A percentile compares a stretch with the other conserved stretches of the same genome.
Evolutionary conservation across 2,329 filamentous ascomycete genomes (phyloP).

Genomic region (Aspergillus fijiensis): DNA sequence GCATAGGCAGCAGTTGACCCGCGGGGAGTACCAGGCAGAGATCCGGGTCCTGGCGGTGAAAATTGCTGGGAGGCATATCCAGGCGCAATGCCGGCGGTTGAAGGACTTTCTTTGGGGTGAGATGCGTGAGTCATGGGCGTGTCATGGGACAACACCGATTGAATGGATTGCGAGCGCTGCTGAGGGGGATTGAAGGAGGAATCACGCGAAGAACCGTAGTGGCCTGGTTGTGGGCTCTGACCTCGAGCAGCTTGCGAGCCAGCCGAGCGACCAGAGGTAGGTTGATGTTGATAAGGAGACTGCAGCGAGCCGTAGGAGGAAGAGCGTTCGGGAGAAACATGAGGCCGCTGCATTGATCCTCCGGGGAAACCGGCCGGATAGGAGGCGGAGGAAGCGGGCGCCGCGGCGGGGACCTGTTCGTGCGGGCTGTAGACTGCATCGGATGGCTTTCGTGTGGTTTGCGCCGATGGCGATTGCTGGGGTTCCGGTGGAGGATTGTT

Average conservation of each 20-base stretch:
- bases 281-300: conserved; percentile 43
- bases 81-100: conserved; percentile 28
- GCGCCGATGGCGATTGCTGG: conserved; percentile 25
- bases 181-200: conserved; percentile 40
- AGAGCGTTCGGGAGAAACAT: conserved; percentile 45
- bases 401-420: conserved; percentile 22
- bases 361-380: conserved; percentile 30
- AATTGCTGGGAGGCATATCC: conserved; percentile 35
- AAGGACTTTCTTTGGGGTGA: conserved; percentile 37
- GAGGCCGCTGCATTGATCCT: conserved; percentile 38
- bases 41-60: conserved; percentile 39
- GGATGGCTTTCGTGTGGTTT: conserved; percentile 30
- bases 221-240: conserved; percentile 35
- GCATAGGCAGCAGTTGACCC: conserved; percentile 43
- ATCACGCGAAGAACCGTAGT: conserved; percentile 39
- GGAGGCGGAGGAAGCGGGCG: conserved; percentile 23
- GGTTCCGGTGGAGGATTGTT: conserved; percentile 28
- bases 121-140: conserved; percentile 35
- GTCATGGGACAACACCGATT: conserved; percentile 39
- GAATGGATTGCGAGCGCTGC: conserved; percentile 41
- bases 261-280: conserved; percentile 33
- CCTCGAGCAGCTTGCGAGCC: conserved; percentile 30
- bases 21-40: conserved; percentile 51
- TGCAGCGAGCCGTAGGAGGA: conserved; percentile 40
- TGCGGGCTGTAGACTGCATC: conserved; percentile 29